Evolutionary conservation across 2,329 filamentous ascomycete species (phyloP).

Genomic region (Penicillium sclerotiorum): DNA sequence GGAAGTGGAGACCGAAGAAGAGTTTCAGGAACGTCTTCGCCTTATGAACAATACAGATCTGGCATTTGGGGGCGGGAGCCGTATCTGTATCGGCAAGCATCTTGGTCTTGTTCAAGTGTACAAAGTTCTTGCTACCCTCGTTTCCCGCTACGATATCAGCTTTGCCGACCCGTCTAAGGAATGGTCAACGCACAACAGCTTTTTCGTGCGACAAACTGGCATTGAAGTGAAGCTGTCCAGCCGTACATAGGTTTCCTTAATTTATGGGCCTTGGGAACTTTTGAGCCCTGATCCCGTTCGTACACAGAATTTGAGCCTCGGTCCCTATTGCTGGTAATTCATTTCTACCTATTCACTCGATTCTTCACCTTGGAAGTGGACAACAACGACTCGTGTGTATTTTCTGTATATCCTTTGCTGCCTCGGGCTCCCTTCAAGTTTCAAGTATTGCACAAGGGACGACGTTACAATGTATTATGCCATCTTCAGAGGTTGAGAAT

Average conservation of each 20-base stretch:
- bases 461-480: no score
- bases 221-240: conserved; percentile 48
- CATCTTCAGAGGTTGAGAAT: no score
- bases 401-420: no score
- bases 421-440: no score
- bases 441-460: no score
- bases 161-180: conserved; percentile 53
- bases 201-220: conserved; percentile 62
- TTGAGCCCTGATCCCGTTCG: no score
- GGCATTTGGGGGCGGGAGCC: conserved; percentile 57
- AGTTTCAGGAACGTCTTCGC: conserved; percentile 36
- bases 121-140: conserved; percentile 59
- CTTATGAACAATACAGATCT: conserved; percentile 43
- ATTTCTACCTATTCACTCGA: no score
- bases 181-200: conserved; percentile 57
- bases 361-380: no score
- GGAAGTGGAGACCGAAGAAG: conserved; percentile 34
- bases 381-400: no score
- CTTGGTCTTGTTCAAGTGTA: conserved; percentile 61
- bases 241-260: conserved; percentile 10
- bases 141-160: conserved; percentile 54
- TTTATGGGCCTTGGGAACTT: no score
- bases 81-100: conserved; percentile 59
- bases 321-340: no score
- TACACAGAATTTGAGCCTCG: no score